These are phyloP conservation scores for Phylloporus arenicola DNA, from an alignment of 768 basidiomycete species.

Conservation along the genomic window DNA sequence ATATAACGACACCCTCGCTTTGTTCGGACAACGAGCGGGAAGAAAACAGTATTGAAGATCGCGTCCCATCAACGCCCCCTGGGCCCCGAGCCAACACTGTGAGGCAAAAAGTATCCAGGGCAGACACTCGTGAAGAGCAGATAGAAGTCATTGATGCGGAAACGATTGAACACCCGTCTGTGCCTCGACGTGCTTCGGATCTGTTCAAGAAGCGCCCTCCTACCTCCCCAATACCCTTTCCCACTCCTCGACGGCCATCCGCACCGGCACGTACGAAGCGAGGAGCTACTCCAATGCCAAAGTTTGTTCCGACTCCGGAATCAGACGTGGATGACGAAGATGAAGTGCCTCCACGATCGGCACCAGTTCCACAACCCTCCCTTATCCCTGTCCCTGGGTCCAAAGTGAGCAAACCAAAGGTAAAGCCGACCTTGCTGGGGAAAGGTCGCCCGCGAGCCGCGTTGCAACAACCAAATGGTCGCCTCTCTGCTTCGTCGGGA, in stretches of 20 bases:
- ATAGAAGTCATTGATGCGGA: slow-evolving; percentile 36
- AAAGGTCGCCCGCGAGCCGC: slow-evolving; percentile 16
- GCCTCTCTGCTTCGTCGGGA: not conserved
- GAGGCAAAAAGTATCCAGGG: not conserved
- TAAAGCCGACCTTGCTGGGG: slow-evolving; percentile 11
- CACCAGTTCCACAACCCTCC: slow-evolving; percentile 18
- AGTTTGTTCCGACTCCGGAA: slow-evolving; percentile 4
- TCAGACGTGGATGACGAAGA: slow-evolving; percentile 28
- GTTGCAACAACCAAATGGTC: slow-evolving; percentile 1
- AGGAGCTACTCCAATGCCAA: slow-evolving; percentile 29
- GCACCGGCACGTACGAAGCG: slow-evolving; percentile 51
- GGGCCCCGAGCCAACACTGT: slow-evolving; percentile 22
- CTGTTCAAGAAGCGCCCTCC: slow-evolving; percentile 59
- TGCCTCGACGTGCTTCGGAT: slow-evolving; percentile 24
- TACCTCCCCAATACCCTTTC: slow-evolving; percentile 54
- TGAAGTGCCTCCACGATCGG: not conserved
- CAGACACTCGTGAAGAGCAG: slow-evolving; percentile 3
- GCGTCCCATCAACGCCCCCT: slow-evolving; percentile 47
- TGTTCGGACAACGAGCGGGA: slow-evolving; percentile 67
- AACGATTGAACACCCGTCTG: slow-evolving; percentile 24
- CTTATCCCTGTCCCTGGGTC: slow-evolving; percentile 19
- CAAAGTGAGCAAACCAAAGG: slow-evolving; percentile 10
- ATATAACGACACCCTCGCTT: slow-evolving; percentile 59
- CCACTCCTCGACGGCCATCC: slow-evolving; percentile 47
- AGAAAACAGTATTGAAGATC: slow-evolving; percentile 45